Conservation (phyloP, 331 rosid species). For the Rhamnella rubrinervis region DNA sequence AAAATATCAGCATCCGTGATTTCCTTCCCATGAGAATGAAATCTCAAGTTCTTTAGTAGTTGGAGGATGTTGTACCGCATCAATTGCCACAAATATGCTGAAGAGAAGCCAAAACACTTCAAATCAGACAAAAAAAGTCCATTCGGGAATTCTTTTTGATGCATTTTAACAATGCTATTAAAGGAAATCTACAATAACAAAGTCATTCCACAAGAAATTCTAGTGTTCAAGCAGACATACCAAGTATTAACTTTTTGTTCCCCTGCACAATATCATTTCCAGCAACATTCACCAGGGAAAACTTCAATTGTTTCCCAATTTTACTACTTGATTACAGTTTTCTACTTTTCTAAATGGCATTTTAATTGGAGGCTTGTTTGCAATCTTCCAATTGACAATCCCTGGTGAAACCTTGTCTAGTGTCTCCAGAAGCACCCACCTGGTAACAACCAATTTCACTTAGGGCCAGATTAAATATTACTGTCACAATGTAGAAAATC, state of each 20-base stretch:
- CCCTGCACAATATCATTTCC: slow-evolving; percentile 98
- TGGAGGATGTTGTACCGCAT: slow-evolving; percentile 92
- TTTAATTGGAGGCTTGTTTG: slow-evolving; percentile 94
- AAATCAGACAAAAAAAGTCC: slow-evolving; percentile 3
- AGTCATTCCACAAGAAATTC: not conserved
- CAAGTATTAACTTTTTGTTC: slow-evolving; percentile 80
- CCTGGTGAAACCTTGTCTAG: slow-evolving; percentile 89
- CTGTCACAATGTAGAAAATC: not conserved
- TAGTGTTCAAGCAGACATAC: slow-evolving; percentile 35
- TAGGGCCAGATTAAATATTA: slow-evolving; percentile 2
- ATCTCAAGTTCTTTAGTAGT: slow-evolving; percentile 90
- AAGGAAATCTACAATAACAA: not conserved
- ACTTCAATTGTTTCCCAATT: slow-evolving; percentile 82
- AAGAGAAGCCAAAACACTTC: slow-evolving; percentile 20
- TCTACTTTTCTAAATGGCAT: slow-evolving; percentile 98
- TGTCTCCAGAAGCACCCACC: slow-evolving; percentile 89
- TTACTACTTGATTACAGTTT: slow-evolving; percentile 93
- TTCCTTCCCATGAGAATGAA: slow-evolving; percentile 90
- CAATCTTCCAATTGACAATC: slow-evolving; percentile 89
- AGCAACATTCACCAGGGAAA: slow-evolving; percentile 89
- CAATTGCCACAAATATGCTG: slow-evolving; percentile 98
- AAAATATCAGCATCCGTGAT: slow-evolving; percentile 87
- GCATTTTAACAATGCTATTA: not conserved
- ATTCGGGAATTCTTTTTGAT: too few relatives aligned
- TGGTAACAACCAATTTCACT: slow-evolving; percentile 34